These are phyloP conservation scores for Auxenochlorella pyrenoidosa DNA, from an alignment of 139 green algal species.

Conservation along the genomic window DNA sequence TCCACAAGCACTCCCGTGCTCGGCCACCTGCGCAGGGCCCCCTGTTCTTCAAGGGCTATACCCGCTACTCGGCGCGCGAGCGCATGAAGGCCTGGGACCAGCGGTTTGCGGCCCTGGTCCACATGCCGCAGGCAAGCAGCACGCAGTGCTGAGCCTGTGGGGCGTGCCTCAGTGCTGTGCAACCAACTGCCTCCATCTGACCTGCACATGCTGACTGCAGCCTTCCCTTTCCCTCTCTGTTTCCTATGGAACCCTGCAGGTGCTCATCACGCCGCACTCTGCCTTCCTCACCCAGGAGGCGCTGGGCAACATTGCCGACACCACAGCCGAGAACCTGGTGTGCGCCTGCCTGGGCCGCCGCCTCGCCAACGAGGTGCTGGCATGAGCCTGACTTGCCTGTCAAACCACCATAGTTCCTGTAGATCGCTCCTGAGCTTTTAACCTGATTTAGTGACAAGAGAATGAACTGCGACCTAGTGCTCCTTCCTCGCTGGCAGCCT, in stretches of 20 bases:
- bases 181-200: constrained; percentile 1
- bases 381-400: neutral
- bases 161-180: constrained; percentile 40
- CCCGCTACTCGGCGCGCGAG: constrained; percentile 10
- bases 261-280: constrained; percentile 79
- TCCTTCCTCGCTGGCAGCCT: too few relatives aligned
- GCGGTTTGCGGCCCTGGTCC: constrained; percentile 59
- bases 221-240: too few relatives aligned
- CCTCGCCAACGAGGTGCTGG: constrained; percentile 47
- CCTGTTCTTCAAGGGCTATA: constrained; percentile 63
- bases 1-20: too few relatives aligned
- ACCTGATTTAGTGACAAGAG: too few relatives aligned
- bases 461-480: too few relatives aligned
- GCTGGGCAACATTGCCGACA: constrained; percentile 75
- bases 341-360: constrained; percentile 36
- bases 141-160: constrained; percentile 29
- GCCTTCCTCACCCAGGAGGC: constrained; percentile 85
- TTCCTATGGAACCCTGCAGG: neutral
- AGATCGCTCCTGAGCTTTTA: too few relatives aligned
- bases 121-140: constrained; percentile 66
- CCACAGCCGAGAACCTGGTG: constrained; percentile 71
- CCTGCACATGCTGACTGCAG: neutral
- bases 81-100: constrained; percentile 70
- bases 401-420: neutral
- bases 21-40: neutral